Base-by-base conservation (phyloP, 176 grass and related monocot genomes). In the Oryza meyeriana region DNA sequence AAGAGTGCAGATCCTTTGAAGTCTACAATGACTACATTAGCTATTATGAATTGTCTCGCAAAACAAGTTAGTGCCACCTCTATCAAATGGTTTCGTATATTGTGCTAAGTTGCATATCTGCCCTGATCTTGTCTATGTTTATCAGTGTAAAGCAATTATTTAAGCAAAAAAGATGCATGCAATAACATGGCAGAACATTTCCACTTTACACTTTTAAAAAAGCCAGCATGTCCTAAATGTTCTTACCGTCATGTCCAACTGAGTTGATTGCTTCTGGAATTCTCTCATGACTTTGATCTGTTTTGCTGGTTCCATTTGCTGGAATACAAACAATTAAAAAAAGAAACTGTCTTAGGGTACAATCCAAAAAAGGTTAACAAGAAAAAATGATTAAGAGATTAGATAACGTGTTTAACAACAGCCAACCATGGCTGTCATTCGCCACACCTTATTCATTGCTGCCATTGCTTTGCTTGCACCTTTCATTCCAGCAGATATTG, bases 401-500 rank as follows among this genome's bases (percentile, higher is more conserved):
- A 28, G 45, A 65, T 39, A 79, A 12, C 20, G 5, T 59, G 57
- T 80, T 40, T 26, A 64, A 47, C 9, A 82, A 69, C 57, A 76
- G 14, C 34, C 63, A 91, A 67, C 35, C 42, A 81, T 79, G 79
- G 67, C 11, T 83, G 66, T 52, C 29, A 41, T 81, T 33, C 67
- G 33, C 42, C 39, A 5, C 90, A 95, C 96, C 96, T 99, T 99
- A 86, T 99, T 99, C 96, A 99, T 99, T 30, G 96, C 90, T 77
- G 96, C 79, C 96, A 99, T 99, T 48, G 93, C 96, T 93, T 93
- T 99, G 85, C 93, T 99, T 82, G 93, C 96, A 64, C 96, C 96
- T 85, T 99, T 99, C 96, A 99, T 99, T 73, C 96, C 96, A 85
- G 96, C 86, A 79, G 96, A 99, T 84, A 99, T 99, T 82, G 96